Evolutionary conservation across 108 stramenopile species (phyloP).

Genomic region (Halocafeteria seosinensis): DNA sequence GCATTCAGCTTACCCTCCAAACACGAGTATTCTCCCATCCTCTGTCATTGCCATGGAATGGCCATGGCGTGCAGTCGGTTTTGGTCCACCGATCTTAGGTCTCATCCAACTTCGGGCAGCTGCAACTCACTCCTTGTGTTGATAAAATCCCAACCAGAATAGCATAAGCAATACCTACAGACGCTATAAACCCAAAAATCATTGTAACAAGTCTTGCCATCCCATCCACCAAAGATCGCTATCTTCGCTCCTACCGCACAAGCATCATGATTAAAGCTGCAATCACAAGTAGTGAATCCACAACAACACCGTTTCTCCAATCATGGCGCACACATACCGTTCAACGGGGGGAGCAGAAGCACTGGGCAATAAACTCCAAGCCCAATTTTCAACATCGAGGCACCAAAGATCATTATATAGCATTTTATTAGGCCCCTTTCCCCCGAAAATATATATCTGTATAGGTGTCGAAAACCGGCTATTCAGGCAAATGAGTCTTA

Average conservation of each 20-base stretch:
- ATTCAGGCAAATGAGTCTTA: conserved; percentile 4
- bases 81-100: conserved; percentile 27
- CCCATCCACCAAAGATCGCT: conserved; percentile 48
- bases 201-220: conserved; percentile 28
- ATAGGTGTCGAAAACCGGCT: conserved; percentile 19
- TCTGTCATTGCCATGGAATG: background rate
- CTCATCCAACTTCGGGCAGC: conserved; percentile 17
- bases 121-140: background rate
- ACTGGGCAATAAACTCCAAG: conserved; percentile 33
- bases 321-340: conserved; percentile 16
- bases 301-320: no score
- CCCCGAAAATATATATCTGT: conserved; percentile 42
- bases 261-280: conserved; percentile 34
- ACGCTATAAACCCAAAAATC: conserved; percentile 53
- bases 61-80: conserved; percentile 17
- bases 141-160: background rate
- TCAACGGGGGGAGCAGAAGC: conserved; percentile 27
- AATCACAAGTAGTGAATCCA: no score
- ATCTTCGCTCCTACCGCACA: conserved; percentile 42
- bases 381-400: conserved; percentile 41
- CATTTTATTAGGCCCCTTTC: conserved; percentile 23
- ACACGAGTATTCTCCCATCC: conserved; percentile 37
- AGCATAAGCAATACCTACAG: conserved; percentile 16
- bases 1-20: no score
- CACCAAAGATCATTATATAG: conserved; percentile 37